Conservation (phyloP, 306 rosid species). For the Vachellia pachyceras region DNA sequence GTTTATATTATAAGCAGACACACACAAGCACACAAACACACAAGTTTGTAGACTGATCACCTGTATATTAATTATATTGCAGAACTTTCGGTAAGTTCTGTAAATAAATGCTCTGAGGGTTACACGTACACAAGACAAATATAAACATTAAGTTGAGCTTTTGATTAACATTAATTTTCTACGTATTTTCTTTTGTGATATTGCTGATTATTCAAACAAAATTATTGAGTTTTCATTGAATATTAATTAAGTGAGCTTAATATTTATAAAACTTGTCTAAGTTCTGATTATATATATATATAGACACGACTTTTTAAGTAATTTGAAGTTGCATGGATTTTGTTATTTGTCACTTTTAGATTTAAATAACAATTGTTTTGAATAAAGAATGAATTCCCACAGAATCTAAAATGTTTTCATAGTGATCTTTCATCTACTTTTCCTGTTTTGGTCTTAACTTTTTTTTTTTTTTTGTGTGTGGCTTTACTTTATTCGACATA, state of each 20-base stretch:
- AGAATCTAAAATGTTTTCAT: conserved; percentile 22
- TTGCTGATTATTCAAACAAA: not conserved
- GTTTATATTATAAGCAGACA: not conserved
- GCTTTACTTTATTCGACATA: conserved; percentile 14
- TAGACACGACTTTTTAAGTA: not conserved
- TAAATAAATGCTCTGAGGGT: not conserved
- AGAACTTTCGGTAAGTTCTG: not conserved
- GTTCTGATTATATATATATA: not conserved
- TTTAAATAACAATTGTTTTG: no score
- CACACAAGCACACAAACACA: not conserved
- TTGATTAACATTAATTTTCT: not conserved
- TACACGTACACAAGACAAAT: not conserved
- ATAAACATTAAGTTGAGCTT: not conserved
- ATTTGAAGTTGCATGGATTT: not conserved
- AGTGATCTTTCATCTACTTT: conserved; percentile 13
- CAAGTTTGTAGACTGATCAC: not conserved
- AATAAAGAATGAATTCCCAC: conserved; percentile 24
- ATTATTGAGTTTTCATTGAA: not conserved
- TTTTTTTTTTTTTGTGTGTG: conserved; percentile 12
- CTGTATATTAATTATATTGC: not conserved
- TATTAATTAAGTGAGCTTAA: not conserved
- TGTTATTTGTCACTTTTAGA: no score
- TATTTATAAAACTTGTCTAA: not conserved
- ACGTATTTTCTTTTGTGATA: no score
- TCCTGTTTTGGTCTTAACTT: not conserved